Base-by-base conservation (phyloP, 805 yeast species). In the Yamadazyma philogaea region DNA sequence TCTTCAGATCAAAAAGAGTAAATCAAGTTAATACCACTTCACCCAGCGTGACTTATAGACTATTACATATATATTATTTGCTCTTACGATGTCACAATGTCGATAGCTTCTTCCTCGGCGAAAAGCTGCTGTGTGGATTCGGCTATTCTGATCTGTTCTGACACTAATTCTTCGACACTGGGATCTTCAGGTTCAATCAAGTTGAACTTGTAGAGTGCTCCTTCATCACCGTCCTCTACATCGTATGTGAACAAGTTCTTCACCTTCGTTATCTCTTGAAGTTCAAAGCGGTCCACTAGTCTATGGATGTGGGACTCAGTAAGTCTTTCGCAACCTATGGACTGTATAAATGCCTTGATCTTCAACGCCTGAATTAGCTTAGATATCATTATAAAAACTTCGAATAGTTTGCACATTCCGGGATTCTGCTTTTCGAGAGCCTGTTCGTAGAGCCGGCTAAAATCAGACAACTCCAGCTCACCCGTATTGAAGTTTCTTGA, bases 321-420 rank as follows among this genome's bases (percentile, higher is more conserved):
- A 18, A 39, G 15, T n/a, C 20, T 14, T 5, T 27, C 20, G 17
- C 31, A 27, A 11, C 49, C 49, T 4, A 36, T 34, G 5, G 39
- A 35, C 10, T 40, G 37, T 4, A 48, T 30, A 8, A 46, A 26
- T n/a, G 33, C 39, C 28, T 44, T 49, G 15, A 49, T 31, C 11
- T 41, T 36, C 36, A 49, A 36, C 8, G 44, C 26, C 20, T 27
- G 39, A 5, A 49, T 24, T 10, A 39, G 34, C 22, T 31, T 38
- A 7, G 43, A n/a, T 2, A 45, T 18, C 3, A 34, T 8, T 27
- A 40, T 20, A 16, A 46, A 30, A 3, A 46, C 21, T n/a, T 40
- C 24, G 27, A 30, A 49, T 20, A 39, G 40, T 16, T 31, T 34
- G 14, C 17, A 17, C 10, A 34, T 37, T 1, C 52, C 50, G 2